Evolutionary conservation across 129 eudicot species (phyloP).

Genomic region (Helichrysum umbraculigerum): DNA sequence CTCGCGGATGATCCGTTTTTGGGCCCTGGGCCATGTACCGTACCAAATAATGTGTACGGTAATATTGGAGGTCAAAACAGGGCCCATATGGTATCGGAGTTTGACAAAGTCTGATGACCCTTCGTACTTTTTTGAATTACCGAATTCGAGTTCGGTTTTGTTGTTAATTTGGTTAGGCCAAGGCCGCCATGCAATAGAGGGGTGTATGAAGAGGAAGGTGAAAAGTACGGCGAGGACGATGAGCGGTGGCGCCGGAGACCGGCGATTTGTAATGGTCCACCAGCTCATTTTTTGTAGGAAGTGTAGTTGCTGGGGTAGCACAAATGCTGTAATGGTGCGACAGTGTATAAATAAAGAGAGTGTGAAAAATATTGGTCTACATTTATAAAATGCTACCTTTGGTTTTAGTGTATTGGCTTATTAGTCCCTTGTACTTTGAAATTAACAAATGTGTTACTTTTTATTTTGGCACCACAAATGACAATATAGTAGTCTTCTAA

Average conservation of each 20-base stretch:
- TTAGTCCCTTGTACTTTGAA: background rate
- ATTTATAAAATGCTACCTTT: background rate
- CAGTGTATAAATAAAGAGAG: conserved; percentile 14
- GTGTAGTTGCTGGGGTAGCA: conserved; percentile 18
- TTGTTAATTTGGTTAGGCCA: conserved; percentile 46
- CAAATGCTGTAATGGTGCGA: conserved; percentile 20
- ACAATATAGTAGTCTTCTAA: too few species aligned
- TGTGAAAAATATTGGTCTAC: background rate
- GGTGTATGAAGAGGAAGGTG: conserved; percentile 22
- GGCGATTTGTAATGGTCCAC: conserved; percentile 22
- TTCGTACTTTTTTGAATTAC: conserved; percentile 74
- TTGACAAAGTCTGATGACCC: conserved; percentile 90
- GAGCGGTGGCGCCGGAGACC: conserved; percentile 37
- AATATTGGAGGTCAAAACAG: conserved; percentile 77
- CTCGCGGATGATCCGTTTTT: conserved; percentile 83
- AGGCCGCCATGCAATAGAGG: conserved; percentile 50
- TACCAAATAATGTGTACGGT: conserved; percentile 92
- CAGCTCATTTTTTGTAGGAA: conserved; percentile 23
- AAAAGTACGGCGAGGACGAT: conserved; percentile 20
- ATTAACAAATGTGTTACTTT: too few species aligned
- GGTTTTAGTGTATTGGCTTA: background rate
- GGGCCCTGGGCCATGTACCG: conserved; percentile 69
- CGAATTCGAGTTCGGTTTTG: conserved; percentile 45
- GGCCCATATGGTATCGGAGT: conserved; percentile 92
- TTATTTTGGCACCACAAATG: too few species aligned